phyloP scores from a whole-genome alignment of 2,329 filamentous ascomycete species.

The Colletotrichum paranaense region DNA sequence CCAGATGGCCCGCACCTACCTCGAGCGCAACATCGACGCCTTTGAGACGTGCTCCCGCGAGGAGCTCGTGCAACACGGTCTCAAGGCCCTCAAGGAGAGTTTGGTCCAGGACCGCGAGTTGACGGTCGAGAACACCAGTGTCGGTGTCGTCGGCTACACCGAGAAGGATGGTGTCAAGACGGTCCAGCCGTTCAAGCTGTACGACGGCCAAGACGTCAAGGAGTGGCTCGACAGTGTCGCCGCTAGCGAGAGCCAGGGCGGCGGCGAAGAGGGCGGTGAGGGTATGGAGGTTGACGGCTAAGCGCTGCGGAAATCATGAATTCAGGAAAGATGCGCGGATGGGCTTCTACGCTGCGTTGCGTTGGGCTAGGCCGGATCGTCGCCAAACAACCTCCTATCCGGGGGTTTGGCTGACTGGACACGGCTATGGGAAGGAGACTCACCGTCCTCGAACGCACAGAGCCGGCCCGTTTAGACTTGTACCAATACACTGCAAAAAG shows the following conservation, averaged over 20 bases:
- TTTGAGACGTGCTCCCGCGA: conserved; percentile 83
- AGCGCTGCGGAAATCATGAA: background rate
- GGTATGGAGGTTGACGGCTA: conserved; percentile 48
- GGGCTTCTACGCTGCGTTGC: conserved; percentile 12
- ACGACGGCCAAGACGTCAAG: conserved; percentile 88
- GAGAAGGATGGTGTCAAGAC: conserved; percentile 62
- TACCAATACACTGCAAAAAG: conserved; percentile 34
- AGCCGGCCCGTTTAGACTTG: conserved; percentile 32
- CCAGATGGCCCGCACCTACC: conserved; percentile 97
- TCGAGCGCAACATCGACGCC: conserved; percentile 89
- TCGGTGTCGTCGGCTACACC: conserved; percentile 81
- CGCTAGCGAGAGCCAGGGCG: conserved; percentile 61
- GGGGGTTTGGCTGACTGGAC: background rate
- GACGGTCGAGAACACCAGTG: conserved; percentile 95
- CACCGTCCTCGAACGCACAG: conserved; percentile 15
- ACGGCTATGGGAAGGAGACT: conserved; percentile 5
- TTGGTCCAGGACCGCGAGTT: conserved; percentile 97
- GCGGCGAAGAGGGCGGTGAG: conserved; percentile 52
- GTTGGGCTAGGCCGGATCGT: conserved; percentile 2
- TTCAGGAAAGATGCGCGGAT: background rate
- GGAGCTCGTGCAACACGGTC: conserved; percentile 89
- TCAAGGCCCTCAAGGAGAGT: conserved; percentile 93
- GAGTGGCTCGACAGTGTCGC: conserved; percentile 82
- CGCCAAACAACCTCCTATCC: background rate
- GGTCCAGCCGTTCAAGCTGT: conserved; percentile 86